Evolutionary conservation across 139 green algal species (phyloP).

Genomic region (Trebouxia sp.): DNA sequence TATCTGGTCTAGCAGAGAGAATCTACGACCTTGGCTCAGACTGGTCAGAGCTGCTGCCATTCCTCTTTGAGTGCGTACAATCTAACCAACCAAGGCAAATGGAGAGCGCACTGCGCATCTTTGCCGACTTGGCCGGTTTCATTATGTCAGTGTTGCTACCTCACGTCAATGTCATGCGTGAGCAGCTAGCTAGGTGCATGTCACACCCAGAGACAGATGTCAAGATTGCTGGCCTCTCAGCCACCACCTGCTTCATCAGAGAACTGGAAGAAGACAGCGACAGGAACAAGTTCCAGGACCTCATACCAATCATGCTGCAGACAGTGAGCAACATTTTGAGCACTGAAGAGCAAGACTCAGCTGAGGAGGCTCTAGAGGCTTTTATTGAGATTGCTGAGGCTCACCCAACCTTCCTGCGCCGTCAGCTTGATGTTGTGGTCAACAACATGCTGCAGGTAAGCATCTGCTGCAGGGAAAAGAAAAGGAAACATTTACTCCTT

Average conservation of each 20-base stretch:
- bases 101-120: slow-evolving; percentile 68
- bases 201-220: slow-evolving; percentile 22
- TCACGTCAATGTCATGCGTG: neutral
- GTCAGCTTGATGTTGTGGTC: slow-evolving; percentile 79
- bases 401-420: slow-evolving; percentile 90
- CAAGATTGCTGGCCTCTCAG: slow-evolving; percentile 5
- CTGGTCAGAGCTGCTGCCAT: slow-evolving; percentile 95
- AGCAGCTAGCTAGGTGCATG: slow-evolving; percentile 2
- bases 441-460: slow-evolving; percentile 82
- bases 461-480: too few species aligned
- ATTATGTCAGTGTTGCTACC: slow-evolving; percentile 61
- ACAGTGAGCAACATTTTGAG: slow-evolving; percentile 69
- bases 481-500: too few species aligned
- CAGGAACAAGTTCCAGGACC: slow-evolving; percentile 74
- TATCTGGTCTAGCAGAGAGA: slow-evolving; percentile 79
- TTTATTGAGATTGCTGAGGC: slow-evolving; percentile 93
- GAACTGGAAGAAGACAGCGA: slow-evolving; percentile 68
- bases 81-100: slow-evolving; percentile 43
- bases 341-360: slow-evolving; percentile 65
- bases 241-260: slow-evolving; percentile 69
- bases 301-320: slow-evolving; percentile 81
- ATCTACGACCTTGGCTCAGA: slow-evolving; percentile 50
- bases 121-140: slow-evolving; percentile 78
- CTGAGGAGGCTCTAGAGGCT: slow-evolving; percentile 86
- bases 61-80: slow-evolving; percentile 84